Evolutionary conservation across 345 rosid genomes (phyloP), one percentile per base, ranked within the genome.

Genomic region (Eucalyptus grandis): DNA sequence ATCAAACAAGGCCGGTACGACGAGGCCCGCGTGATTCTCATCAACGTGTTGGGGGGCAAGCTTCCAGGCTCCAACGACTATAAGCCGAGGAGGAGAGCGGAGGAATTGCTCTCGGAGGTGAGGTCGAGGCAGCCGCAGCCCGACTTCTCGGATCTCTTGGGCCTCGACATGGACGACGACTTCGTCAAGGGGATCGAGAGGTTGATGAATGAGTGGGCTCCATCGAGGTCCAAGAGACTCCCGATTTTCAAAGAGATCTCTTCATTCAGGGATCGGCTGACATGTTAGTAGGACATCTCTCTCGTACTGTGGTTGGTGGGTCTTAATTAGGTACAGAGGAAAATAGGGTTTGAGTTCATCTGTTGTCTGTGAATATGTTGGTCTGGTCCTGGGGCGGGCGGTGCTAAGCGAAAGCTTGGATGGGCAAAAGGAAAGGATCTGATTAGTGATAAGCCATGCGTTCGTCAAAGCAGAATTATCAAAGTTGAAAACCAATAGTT

Each of bases 211-310:
- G 91, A 87, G 87, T 92, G 94, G 96, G 95, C 92, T 58, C 96
- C 95, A 2, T 91, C 92, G 11, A 92, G 94, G 91, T 94, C 99
- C 34, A 98, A 93, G 92, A 96, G 99, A 90, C 93, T 97, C 8
- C 99, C 99, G 14, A 93, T 97, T 87, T 98, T 98, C 37, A 98
- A 98, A 90, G 95, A 96, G 92, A 97, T 97, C 53, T 96, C 98
- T 53, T 93, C 96, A 12, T 92, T 94, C 62, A 93, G 96, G 88
- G 95, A 97, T 91, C 97, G 93, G 82, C 30, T 94, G 88, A 95
- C 96, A 37, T 96, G 95, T 49, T 96, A 89, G 89, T 51, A 46
- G 49, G 40, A 46, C 83, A 77, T 77, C 46, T 72, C 82, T 72
- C 83, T 37, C 83, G 7, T 11, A 4, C 24, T 40, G 46, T 9